phyloP scores from a whole-genome alignment of 140 eudicot genomes.

The Senecio squalidus region DNA sequence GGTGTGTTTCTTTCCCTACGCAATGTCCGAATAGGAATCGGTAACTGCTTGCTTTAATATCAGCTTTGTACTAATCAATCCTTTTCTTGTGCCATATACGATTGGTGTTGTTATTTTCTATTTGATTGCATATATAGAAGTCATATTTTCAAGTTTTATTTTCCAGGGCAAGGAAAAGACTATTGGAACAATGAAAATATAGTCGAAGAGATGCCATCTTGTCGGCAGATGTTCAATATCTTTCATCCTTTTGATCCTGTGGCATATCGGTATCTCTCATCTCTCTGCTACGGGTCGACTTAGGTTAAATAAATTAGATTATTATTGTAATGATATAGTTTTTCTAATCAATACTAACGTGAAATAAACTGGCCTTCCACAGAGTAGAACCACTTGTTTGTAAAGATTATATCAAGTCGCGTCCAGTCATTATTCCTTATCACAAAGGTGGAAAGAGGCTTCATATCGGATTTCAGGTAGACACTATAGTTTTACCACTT shows the following conservation, averaged over 20 bases:
- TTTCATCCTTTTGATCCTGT: constrained; percentile 99
- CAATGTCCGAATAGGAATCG: constrained; percentile 88
- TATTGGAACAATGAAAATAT: constrained; percentile 88
- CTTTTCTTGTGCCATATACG: not conserved
- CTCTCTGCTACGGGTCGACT: not conserved
- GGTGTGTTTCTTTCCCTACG: constrained; percentile 96
- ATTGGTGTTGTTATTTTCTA: not conserved
- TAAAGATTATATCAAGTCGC: constrained; percentile 57
- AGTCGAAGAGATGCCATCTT: constrained; percentile 93
- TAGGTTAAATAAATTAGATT: not conserved
- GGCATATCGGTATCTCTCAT: constrained; percentile 63
- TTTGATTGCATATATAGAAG: not conserved
- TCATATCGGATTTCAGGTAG: constrained; percentile 88
- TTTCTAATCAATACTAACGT: constrained; percentile 20
- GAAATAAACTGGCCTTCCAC: constrained; percentile 11
- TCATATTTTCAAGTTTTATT: not conserved
- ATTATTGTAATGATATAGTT: not conserved
- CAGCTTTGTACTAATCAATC: no score
- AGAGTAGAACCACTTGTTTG: constrained; percentile 89
- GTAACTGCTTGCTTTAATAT: constrained; percentile 44
- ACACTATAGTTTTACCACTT: no score
- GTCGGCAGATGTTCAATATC: constrained; percentile 82
- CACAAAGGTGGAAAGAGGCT: constrained; percentile 97
- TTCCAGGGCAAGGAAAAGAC: constrained; percentile 63
- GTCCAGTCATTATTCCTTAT: constrained; percentile 90